Evolutionary conservation across 306 rosid species (phyloP), one percentile per base, ranked within the genome.

Genomic region (Betula pendula): DNA sequence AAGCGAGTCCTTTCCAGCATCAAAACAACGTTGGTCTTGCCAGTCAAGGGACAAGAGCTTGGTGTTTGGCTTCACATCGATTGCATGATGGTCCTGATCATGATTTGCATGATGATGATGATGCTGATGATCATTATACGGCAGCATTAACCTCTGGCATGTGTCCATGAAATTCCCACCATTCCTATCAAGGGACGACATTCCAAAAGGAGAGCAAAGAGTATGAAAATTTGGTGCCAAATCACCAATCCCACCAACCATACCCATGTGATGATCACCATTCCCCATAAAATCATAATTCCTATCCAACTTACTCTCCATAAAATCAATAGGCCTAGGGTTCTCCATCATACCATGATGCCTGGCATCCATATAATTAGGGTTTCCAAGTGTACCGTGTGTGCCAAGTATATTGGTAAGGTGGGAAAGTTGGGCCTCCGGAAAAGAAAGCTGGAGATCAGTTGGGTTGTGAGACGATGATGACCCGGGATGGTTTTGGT

Each of bases 11-110:
- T 90, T 87, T n/a, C 88, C 92, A 49, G 80, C 88, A 59, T 91
- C 90, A 58, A 90, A 84, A 56, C 92, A 84, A 49, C 86, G 92
- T n/a, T 89, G 96, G 66, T 95, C 97, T 81, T 89, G 97, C 99
- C 99, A 95, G 76, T 95, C 99, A 78, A 92, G 87, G 48, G 98
- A 87, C 83, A 92, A 72, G 14, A 86, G 55, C 84, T 86, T 90
- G 15, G 97, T 86, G 66, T 87, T 96, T 75, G 98, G 97, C 77
- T 96, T 92, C 90, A 89, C 91, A 74, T 95, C 98, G 63, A 88
- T 74, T 9, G 79, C 82, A 59, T 60, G 69, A 22, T 81, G 91
- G 60, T 84, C 74, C 13, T 81, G 79, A 15, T 71, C 71, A 59
- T 74, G 85, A 74, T 81, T 60, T 70, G 78, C 68, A 62, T 38